A percentile compares a stretch with the other conserved stretches of the same genome.
Conservation (phyloP, 768 basidiomycete species). For the Russula dissimulans region DNA sequence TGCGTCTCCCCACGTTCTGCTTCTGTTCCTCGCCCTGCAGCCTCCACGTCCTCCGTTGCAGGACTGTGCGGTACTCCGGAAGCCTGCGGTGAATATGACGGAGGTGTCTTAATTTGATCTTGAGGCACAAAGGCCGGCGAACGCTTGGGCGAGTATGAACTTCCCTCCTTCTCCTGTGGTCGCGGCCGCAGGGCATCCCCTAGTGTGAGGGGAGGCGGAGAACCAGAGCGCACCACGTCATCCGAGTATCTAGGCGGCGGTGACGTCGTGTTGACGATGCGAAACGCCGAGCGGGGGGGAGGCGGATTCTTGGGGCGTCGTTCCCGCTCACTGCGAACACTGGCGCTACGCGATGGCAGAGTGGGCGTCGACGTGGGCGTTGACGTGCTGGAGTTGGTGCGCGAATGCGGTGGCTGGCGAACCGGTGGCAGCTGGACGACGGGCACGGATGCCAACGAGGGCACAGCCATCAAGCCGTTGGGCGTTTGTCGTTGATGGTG, state of each 20-base stretch:
- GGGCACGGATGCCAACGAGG: not conserved
- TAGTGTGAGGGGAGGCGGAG: constrained; percentile 4
- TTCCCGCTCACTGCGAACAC: not conserved
- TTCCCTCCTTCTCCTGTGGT: not conserved
- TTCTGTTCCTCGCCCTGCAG: not conserved
- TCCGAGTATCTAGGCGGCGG: constrained; percentile 12
- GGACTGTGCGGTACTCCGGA: not conserved
- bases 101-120: not conserved
- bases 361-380: not conserved
- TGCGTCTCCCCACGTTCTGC: not conserved
- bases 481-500: not conserved
- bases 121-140: not conserved
- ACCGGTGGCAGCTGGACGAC: not conserved
- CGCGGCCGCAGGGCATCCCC: not conserved
- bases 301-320: not conserved
- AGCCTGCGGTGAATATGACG: not conserved
- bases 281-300: constrained; percentile 4
- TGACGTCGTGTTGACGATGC: constrained; percentile 16
- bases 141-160: not conserved
- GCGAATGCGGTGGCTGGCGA: not conserved
- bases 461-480: not conserved
- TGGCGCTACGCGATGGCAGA: not conserved
- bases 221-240: not conserved
- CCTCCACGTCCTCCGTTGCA: not conserved
- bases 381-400: not conserved